Evolutionary conservation across 495 filamentous ascomycete species (phyloP).

Genomic region (Parachaetomium inaequale): DNA sequence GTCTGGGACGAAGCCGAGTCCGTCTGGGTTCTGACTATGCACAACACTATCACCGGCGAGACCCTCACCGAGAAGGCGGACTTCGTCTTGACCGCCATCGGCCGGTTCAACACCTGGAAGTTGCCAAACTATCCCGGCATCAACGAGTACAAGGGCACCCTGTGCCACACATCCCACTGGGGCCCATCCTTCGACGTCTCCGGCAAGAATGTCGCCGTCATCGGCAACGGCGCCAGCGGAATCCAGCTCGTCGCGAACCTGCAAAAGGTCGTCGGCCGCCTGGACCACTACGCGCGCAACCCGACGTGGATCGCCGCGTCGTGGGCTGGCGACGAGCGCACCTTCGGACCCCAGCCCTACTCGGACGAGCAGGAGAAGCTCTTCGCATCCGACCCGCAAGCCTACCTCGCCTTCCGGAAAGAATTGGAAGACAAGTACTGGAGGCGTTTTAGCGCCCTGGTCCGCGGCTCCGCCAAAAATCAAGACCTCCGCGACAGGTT

Average conservation of each 20-base stretch:
- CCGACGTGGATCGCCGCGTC: slow-evolving; percentile 64
- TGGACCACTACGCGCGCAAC: slow-evolving; percentile 58
- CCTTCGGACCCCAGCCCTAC: slow-evolving; percentile 39
- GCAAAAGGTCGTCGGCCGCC: slow-evolving; percentile 48
- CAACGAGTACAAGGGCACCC: slow-evolving; percentile 52
- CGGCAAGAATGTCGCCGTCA: slow-evolving; percentile 51
- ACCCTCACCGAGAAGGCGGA: slow-evolving; percentile 38
- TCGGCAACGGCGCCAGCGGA: slow-evolving; percentile 57
- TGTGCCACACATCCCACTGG: slow-evolving; percentile 51
- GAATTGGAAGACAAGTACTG: slow-evolving; percentile 52
- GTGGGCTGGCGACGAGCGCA: slow-evolving; percentile 33
- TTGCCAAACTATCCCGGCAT: slow-evolving; percentile 56
- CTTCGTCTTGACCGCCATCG: slow-evolving; percentile 54
- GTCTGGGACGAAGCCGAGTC: slow-evolving; percentile 51
- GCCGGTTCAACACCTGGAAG: slow-evolving; percentile 54
- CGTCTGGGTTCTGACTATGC: slow-evolving; percentile 49
- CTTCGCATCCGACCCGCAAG: slow-evolving; percentile 42
- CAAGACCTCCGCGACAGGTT: slow-evolving; percentile 46
- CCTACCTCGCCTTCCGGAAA: slow-evolving; percentile 44
- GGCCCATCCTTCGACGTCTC: slow-evolving; percentile 49
- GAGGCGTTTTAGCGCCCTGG: slow-evolving; percentile 42
- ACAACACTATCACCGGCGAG: slow-evolving; percentile 30
- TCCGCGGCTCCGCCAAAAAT: slow-evolving; percentile 55
- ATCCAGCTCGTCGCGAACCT: slow-evolving; percentile 59
- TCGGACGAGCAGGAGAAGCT: slow-evolving; percentile 44